Evolutionary conservation across 108 stramenopile species (phyloP).

Genomic region (Skeletonema potamos): DNA sequence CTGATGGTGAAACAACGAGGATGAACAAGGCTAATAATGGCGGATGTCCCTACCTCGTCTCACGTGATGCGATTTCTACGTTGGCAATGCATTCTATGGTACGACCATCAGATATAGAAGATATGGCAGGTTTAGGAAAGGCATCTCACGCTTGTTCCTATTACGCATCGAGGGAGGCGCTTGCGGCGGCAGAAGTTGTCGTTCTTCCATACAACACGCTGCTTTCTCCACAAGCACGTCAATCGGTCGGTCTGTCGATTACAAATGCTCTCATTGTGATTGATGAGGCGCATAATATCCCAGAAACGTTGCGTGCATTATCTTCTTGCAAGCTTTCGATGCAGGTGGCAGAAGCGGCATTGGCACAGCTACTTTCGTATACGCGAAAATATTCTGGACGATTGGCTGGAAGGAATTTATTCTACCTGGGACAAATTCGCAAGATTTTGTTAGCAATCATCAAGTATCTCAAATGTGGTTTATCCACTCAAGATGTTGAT

Average conservation of each 20-base stretch:
- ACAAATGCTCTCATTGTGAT: constrained; percentile 82
- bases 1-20: neutral
- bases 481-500: constrained; percentile 6
- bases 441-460: constrained; percentile 63
- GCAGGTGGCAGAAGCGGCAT: constrained; percentile 47
- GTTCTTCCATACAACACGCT: constrained; percentile 92
- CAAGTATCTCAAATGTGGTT: constrained; percentile 47
- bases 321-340: constrained; percentile 56
- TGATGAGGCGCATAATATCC: constrained; percentile 98
- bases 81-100: constrained; percentile 84
- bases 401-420: constrained; percentile 73
- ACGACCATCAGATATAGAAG: constrained; percentile 89
- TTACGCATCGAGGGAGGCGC: constrained; percentile 86
- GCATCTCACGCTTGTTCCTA: constrained; percentile 87
- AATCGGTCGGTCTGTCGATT: constrained; percentile 79
- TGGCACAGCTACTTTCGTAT: constrained; percentile 61
- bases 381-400: constrained; percentile 52
- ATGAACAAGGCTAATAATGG: constrained; percentile 5
- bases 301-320: constrained; percentile 73
- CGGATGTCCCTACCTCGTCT: constrained; percentile 69
- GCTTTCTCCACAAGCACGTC: constrained; percentile 60
- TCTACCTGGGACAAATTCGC: constrained; percentile 83
- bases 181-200: constrained; percentile 88
- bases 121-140: constrained; percentile 72
- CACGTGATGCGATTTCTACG: constrained; percentile 58